phyloP scores from a whole-genome alignment of 1,284 basidiomycete genomes.

The Rugosomyces carneus region DNA sequence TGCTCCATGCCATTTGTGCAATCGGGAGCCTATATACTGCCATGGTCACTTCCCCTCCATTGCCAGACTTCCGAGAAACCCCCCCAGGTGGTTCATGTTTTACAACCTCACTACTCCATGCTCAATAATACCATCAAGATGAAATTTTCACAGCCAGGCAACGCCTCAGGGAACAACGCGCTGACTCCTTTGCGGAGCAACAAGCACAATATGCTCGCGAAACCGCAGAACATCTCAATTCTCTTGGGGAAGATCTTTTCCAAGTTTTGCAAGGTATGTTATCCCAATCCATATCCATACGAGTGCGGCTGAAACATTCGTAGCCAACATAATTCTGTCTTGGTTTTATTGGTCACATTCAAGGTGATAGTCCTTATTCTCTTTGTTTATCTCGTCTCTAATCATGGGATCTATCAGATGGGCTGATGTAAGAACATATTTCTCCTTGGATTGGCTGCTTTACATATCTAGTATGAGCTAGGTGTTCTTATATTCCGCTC shows the following conservation, averaged over 20 bases:
- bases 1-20: slow-evolving; percentile 75
- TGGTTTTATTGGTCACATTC: slow-evolving; percentile 73
- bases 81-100: slow-evolving; percentile 34
- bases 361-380: slow-evolving; percentile 31
- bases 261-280: slow-evolving; percentile 56
- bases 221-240: slow-evolving; percentile 42
- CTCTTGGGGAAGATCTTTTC: slow-evolving; percentile 50
- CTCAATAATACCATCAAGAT: slow-evolving; percentile 26
- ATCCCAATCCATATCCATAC: not conserved
- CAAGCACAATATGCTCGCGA: slow-evolving; percentile 55
- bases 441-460: slow-evolving; percentile 5
- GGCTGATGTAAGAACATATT: slow-evolving; percentile 50
- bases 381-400: not conserved
- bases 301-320: not conserved
- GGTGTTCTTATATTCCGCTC: slow-evolving; percentile 55
- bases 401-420: slow-evolving; percentile 36
- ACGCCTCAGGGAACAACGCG: slow-evolving; percentile 38
- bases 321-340: slow-evolving; percentile 56
- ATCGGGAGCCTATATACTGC: slow-evolving; percentile 64
- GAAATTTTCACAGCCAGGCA: slow-evolving; percentile 48
- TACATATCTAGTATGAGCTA: slow-evolving; percentile 21
- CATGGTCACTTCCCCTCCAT: slow-evolving; percentile 46
- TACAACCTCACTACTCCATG: not conserved
- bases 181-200: slow-evolving; percentile 61
- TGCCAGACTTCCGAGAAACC: slow-evolving; percentile 42